Conservation (phyloP, 805 yeast species). For the Hagleromyces aurorensis region DNA sequence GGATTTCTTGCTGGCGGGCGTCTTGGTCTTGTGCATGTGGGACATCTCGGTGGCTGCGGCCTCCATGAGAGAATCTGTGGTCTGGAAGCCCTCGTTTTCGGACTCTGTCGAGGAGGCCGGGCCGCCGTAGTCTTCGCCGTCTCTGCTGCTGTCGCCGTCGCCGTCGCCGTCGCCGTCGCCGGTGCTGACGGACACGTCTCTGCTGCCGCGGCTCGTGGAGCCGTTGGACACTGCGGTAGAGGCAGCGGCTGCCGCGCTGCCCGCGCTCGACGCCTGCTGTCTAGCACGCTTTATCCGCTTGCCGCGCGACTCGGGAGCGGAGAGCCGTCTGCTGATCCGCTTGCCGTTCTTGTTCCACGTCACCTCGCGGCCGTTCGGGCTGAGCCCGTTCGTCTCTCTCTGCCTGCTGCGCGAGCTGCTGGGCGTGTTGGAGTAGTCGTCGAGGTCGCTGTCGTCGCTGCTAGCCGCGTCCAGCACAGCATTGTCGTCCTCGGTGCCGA, state of each 20-base stretch:
- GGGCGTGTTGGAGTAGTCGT: conserved; percentile 4
- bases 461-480: conserved; percentile 18
- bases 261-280: no score
- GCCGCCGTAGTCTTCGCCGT: conserved; percentile 15
- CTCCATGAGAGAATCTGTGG: no score
- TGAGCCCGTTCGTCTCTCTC: conserved; percentile 2
- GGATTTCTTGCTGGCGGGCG: conserved; percentile 16
- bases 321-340: conserved; percentile 19
- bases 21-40: conserved; percentile 16
- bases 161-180: conserved; percentile 6
- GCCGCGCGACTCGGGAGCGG: conserved; percentile 12
- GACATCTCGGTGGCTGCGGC: no score
- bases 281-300: conserved; percentile 3
- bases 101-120: conserved; percentile 11
- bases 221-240: neutral
- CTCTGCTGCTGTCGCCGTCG: conserved; percentile 6
- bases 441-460: conserved; percentile 10
- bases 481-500: conserved; percentile 13
- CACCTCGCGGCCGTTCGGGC: conserved; percentile 12
- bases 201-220: neutral
- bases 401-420: conserved; percentile 1
- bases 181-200: conserved; percentile 2
- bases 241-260: neutral
- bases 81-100: conserved; percentile 12
- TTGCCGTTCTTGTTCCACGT: conserved; percentile 32